A percentile compares a stretch with the other conserved stretches of the same genome.
Conservation (phyloP, 208 protist genomes). For the Crithidia mellificae region DNA sequence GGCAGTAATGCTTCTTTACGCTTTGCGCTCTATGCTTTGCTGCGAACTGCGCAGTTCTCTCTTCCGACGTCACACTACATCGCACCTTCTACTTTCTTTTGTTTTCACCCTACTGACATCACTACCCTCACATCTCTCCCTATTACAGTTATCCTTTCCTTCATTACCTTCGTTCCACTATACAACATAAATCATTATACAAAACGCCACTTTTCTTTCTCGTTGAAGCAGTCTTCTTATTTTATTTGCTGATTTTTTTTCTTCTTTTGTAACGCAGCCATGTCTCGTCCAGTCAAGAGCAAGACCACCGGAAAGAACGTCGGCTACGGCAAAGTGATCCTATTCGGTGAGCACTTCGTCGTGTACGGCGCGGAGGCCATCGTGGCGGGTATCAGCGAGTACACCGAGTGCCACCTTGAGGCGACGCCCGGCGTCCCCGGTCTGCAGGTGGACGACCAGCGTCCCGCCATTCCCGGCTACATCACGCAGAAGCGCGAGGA, state of each 20-base stretch:
- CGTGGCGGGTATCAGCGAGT: constrained; percentile 80
- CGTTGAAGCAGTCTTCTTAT: not conserved
- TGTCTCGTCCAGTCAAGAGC: constrained; percentile 42
- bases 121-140: too few species aligned
- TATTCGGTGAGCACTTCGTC: constrained; percentile 94
- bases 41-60: too few species aligned
- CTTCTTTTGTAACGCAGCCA: too few species aligned
- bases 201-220: too few species aligned
- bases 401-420: constrained; percentile 71
- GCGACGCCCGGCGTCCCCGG: constrained; percentile 40
- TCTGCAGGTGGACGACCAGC: constrained; percentile 63
- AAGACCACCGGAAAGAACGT: constrained; percentile 52
- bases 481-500: constrained; percentile 73
- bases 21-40: too few species aligned
- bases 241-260: constrained; percentile 5
- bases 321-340: constrained; percentile 90
- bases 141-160: too few species aligned
- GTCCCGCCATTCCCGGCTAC: constrained; percentile 81
- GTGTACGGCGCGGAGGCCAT: constrained; percentile 85
- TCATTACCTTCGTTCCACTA: too few species aligned
- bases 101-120: too few species aligned
- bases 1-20: too few species aligned
- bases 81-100: too few species aligned
- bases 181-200: too few species aligned
- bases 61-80: too few species aligned